Conservation (phyloP, 139 green algal species). For the Auxenochlorella protothecoides region DNA sequence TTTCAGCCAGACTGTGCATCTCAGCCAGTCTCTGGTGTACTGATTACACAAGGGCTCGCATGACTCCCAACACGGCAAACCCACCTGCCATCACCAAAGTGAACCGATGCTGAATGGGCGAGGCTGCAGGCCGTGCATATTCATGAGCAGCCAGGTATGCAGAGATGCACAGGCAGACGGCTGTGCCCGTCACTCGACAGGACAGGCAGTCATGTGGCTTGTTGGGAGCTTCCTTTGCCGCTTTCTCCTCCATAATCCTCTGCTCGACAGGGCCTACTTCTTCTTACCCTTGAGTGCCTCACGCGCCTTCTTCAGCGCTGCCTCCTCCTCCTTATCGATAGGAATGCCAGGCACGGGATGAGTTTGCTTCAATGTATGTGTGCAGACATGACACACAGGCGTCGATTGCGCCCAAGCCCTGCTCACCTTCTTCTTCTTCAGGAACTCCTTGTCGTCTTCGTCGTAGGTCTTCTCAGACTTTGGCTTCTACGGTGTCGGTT, state of each 20-base stretch:
- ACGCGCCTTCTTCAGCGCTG: constrained; percentile 22
- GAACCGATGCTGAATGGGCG: constrained; percentile 3
- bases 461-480: constrained; percentile 21
- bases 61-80: constrained; percentile 17
- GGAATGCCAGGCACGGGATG: no score
- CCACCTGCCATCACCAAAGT: constrained; percentile 14
- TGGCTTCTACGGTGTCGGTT: constrained; percentile 3
- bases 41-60: constrained; percentile 17
- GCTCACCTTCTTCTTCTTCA: constrained; percentile 31
- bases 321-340: constrained; percentile 14
- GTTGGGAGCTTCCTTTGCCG: background rate
- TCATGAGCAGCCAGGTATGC: constrained; percentile 12
- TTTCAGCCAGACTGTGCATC: no score
- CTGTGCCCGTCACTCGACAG: constrained; percentile 22
- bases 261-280: constrained; percentile 9
- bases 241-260: no score
- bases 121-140: constrained; percentile 9
- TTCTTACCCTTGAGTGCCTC: constrained; percentile 32
- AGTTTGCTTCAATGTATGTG: no score
- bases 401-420: background rate
- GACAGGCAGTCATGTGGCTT: constrained; percentile 18
- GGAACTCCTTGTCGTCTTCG: constrained; percentile 25
- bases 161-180: constrained; percentile 20
- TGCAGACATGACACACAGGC: background rate
- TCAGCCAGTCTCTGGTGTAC: no score